These are phyloP conservation scores for Spizellomyces sp. DNA, from an alignment of 192 early-diverging fungal genomes.

Conservation along the genomic window DNA sequence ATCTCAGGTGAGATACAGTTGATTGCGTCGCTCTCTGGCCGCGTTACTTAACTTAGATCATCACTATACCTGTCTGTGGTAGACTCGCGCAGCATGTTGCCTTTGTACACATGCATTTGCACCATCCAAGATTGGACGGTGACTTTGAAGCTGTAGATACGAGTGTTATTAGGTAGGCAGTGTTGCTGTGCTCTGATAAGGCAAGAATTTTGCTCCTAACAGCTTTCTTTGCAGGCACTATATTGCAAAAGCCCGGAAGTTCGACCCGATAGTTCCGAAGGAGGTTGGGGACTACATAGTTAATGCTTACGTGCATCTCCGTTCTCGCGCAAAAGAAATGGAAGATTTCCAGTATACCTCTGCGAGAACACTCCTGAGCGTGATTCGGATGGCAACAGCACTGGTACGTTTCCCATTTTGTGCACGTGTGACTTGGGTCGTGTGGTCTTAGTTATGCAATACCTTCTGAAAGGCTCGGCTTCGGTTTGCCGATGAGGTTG, in stretches of 20 bases:
- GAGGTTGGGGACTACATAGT: slow-evolving; percentile 85
- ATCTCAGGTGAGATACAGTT: slow-evolving; percentile 47
- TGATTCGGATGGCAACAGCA: slow-evolving; percentile 82
- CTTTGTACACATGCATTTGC: slow-evolving; percentile 87
- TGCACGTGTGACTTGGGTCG: too few species aligned
- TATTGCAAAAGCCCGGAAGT: slow-evolving; percentile 77
- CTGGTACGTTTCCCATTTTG: slow-evolving; percentile 33
- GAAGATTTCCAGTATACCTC: slow-evolving; percentile 76
- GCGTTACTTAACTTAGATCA: background rate
- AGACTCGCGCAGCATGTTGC: slow-evolving; percentile 86
- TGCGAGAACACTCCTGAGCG: slow-evolving; percentile 84
- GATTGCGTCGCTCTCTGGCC: background rate
- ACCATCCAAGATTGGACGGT: slow-evolving; percentile 68
- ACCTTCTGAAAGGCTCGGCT: slow-evolving; percentile 63
- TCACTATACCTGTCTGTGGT: background rate
- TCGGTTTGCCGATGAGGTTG: slow-evolving; percentile 68
- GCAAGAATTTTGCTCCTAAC: slow-evolving; percentile 2
- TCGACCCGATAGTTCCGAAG: slow-evolving; percentile 71
- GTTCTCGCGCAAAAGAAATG: slow-evolving; percentile 49
- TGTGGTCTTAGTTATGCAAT: too few species aligned
- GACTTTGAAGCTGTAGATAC: slow-evolving; percentile 69
- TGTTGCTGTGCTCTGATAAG: background rate
- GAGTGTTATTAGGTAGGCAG: slow-evolving; percentile 68
- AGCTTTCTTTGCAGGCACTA: slow-evolving; percentile 66
- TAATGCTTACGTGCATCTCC: slow-evolving; percentile 79